phyloP scores from a whole-genome alignment of 2,329 filamentous ascomycete species.

The Xenosphaeropsis pyriputrescens region DNA sequence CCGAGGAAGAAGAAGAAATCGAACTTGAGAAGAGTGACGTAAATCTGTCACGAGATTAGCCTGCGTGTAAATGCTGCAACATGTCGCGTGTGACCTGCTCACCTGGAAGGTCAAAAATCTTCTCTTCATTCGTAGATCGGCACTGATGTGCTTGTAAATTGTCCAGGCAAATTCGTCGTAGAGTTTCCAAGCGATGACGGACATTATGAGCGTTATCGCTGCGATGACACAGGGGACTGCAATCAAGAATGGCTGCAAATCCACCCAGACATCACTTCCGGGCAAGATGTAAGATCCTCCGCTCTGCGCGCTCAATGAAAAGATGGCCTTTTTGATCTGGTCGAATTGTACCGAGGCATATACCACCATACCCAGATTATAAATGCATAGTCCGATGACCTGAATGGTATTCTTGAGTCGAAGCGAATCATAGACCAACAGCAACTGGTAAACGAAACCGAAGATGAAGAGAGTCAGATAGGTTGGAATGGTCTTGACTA shows the following conservation, averaged over 20 bases:
- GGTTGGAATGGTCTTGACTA: conserved; percentile 69
- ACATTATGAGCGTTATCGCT: conserved; percentile 57
- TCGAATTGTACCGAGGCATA: conserved; percentile 90
- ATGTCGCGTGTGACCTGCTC: conserved; percentile 11
- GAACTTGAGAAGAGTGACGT: conserved; percentile 94
- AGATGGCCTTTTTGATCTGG: conserved; percentile 68
- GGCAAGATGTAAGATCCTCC: conserved; percentile 9
- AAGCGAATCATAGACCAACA: conserved; percentile 86
- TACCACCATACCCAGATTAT: conserved; percentile 81
- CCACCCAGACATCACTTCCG: conserved; percentile 42
- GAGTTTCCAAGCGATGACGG: conserved; percentile 77
- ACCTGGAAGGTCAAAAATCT: conserved; percentile 95
- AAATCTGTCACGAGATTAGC: conserved; percentile 50
- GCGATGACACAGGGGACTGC: conserved; percentile 77
- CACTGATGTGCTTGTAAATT: conserved; percentile 97
- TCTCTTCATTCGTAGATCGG: conserved; percentile 92
- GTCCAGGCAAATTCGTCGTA: conserved; percentile 99
- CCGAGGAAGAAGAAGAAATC: conserved; percentile 99
- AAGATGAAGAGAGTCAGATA: conserved; percentile 96
- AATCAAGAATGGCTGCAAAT: conserved; percentile 63
- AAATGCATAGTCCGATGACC: conserved; percentile 84
- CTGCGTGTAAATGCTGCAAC: conserved; percentile 1
- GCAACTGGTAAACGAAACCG: conserved; percentile 81
- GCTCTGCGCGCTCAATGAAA: conserved; percentile 23
- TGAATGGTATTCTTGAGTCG: conserved; percentile 97